Evolutionary conservation across 2,329 filamentous ascomycete genomes (phyloP), one percentile per base, ranked within the genome.

Genomic region (Arthrinium puccinioides): DNA sequence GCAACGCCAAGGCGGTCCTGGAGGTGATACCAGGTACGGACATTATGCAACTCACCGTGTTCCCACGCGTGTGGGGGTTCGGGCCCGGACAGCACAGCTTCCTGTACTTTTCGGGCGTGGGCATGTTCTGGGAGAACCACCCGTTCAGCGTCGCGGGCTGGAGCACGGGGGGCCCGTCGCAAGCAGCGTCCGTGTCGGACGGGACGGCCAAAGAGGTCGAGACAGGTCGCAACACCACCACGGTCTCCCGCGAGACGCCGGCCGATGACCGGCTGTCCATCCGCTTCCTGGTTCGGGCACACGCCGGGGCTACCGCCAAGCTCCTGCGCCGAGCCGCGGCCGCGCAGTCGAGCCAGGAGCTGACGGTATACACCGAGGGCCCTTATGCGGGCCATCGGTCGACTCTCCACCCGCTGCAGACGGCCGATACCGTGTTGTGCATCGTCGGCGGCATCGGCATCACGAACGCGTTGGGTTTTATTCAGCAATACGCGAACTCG

Each of bases 111-210:
- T 45, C 48, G 4, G 36, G 40, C 14, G 23, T 13, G 30, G 44
- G 33, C 20, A 48, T 16, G 44, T 45, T 27, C 33, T 52, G 51
- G 51, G 51, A 53, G 31, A 53, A 46, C 20, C 51, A 53, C 20
- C 51, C 51, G 2, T 53, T 52, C 25, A 52, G 48, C 14, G 42
- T 53, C 7, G 44, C 49, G 5, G 38, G 38, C 11, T 48, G 49
- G 49, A 29, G 16, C 13, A 15, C 26, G 24, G 14, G 30, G 18
- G 19, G n/a, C 7, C 5, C 31, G 15, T 21, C 37, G 6, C 7
- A 24, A 8, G 9, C 25, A 32, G 33, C 21, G 32, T 13, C 35
- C 28, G 1, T 20, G 31, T 10, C 21, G 1, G 14, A 20, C 13
- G 24, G 21, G 11, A 20, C n/a, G 4, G 31, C 14, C 8, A 10